Evolutionary conservation across 495 filamentous ascomycete species (phyloP), one percentile per base, ranked within the genome.

Genomic region (Usnea hakonensis): DNA sequence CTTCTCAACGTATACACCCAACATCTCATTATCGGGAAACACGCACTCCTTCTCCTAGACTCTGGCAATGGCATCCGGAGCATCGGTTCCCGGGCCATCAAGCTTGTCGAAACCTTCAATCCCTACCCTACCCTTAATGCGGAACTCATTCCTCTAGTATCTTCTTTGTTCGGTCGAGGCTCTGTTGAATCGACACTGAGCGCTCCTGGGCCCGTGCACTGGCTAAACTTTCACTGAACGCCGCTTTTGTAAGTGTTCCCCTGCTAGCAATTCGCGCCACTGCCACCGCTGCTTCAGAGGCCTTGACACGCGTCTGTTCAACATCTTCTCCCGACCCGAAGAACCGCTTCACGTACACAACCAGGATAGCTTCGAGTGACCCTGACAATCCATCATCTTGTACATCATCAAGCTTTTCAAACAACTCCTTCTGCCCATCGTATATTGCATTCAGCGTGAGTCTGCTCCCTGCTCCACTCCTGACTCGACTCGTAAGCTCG

Each of bases 381-480:
- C 32, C 57, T 7, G 60, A 30, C 32, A 61, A 8, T 19, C n/a
- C 35, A 11, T 58, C 53, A 17, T 13, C n/a, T n/a, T 36, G 5
- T 28, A 40, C 43, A 58, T 63, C 63, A 62, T 69, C 65, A 58
- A 80, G 61, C 60, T 70, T 74, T 30, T 55, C 66, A 55, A 80
- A 77, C 8, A 79, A 65, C 60, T 57, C 64, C 65, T 72, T 73
- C 63, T 79, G 72, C 60, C 76, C 74, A 14, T 76, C 71, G 64
- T 78, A 81, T 32, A 75, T 70, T 41, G 74, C 74, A 58, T 73
- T 69, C 64, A 79, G 73, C 64, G 80, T 75, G 41, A 68, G 67
- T 68, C 75, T 70, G 28, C 68, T 75, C 23, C 77, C 74, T 37
- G 71, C 67, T 62, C 72, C 66, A 58, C 77, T 26, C 33, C 59